Percentiles rank a stretch among this genome's conserved stretches.
Evolutionary conservation across 2,329 filamentous ascomycete genomes (phyloP).

Genomic region (Phoma sp.): DNA sequence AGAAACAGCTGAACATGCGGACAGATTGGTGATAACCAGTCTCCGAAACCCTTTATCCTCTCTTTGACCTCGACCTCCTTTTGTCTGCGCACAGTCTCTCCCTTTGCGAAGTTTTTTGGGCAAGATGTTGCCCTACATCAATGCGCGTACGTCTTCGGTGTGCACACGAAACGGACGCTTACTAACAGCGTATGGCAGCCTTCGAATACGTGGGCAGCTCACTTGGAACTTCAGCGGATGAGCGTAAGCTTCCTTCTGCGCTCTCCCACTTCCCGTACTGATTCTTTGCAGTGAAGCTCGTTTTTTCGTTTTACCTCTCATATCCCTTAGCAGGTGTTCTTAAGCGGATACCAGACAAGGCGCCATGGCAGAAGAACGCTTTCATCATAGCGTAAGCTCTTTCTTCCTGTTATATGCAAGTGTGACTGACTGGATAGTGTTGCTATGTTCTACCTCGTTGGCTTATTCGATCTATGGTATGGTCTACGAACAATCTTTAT

Average conservation of each 20-base stretch:
- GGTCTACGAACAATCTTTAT: slow-evolving; percentile 81
- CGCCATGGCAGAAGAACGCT: slow-evolving; percentile 83
- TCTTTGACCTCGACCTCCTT: not conserved
- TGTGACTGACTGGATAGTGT: slow-evolving; percentile 59
- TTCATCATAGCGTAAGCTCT: slow-evolving; percentile 77
- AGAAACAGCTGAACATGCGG: slow-evolving; percentile 22
- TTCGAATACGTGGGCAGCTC: slow-evolving; percentile 65
- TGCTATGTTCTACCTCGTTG: slow-evolving; percentile 89
- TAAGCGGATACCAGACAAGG: slow-evolving; percentile 86
- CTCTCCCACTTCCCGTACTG: slow-evolving; percentile 12
- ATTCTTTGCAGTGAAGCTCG: slow-evolving; percentile 81
- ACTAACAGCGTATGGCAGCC: slow-evolving; percentile 51
- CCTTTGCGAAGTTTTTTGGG: not conserved
- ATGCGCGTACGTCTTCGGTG: slow-evolving; percentile 59
- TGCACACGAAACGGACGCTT: slow-evolving; percentile 7
- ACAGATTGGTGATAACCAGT: slow-evolving; percentile 20
- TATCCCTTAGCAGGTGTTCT: slow-evolving; percentile 89
- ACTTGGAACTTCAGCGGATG: slow-evolving; percentile 70
- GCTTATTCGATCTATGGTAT: slow-evolving; percentile 90
- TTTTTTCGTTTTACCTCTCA: slow-evolving; percentile 87
- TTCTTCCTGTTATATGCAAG: not conserved
- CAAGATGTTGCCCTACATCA: slow-evolving; percentile 70
- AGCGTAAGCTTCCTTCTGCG: slow-evolving; percentile 57
- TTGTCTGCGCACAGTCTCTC: not conserved
- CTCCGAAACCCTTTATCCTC: not conserved